Base-by-base conservation (phyloP, 305 asterid species). In the Coffea humblotiana region DNA sequence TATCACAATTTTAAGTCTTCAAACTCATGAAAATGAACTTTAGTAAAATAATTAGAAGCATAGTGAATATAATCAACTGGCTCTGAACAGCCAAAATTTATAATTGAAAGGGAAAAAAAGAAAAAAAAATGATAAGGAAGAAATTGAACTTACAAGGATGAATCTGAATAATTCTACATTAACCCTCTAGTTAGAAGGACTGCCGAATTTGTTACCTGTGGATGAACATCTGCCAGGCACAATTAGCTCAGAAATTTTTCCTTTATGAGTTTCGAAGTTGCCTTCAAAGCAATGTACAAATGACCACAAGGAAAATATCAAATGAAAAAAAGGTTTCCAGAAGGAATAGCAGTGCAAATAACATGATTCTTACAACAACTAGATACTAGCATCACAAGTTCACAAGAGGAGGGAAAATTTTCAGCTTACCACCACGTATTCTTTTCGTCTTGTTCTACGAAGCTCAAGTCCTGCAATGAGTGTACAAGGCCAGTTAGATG, bases 361-460 rank as follows among this genome's bases (percentile, higher is more conserved):
- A 49, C 54, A 49, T 12, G 14, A 49, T 49, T 37, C 70, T 29
- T 56, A 37, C 32, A 19, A 74, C 25, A 18, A 40, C n/a, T 56
- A 56, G 58, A 32, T 35, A 29, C 74, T 71, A 21, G 75, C 15
- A 23, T 67, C 74, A 68, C 10, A 45, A 29, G 32, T 29, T 29
- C 32, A 29, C 32, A 29, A 29, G 32, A 29, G 27, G 66, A 75
- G 49, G 12, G 19, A 79, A 60, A 25, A 47, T 74, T 48, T 71
- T 35, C 79, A 80, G 78, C 82, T 72, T 88, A 94, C 98, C 93
- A 77, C 83, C 83, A 74, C 93, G 90, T 72, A 93, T 75, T 82
- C 1, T 81, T 76, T 25, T 86, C 88, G 49, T 91, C 98, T 87
- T 91, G 90, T 65, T 90, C 97, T 80, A 95, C 84, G 84, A 95